Evolutionary conservation across 139 green algal genomes (phyloP).

Genomic region (Tetradesmus lagerheimii): DNA sequence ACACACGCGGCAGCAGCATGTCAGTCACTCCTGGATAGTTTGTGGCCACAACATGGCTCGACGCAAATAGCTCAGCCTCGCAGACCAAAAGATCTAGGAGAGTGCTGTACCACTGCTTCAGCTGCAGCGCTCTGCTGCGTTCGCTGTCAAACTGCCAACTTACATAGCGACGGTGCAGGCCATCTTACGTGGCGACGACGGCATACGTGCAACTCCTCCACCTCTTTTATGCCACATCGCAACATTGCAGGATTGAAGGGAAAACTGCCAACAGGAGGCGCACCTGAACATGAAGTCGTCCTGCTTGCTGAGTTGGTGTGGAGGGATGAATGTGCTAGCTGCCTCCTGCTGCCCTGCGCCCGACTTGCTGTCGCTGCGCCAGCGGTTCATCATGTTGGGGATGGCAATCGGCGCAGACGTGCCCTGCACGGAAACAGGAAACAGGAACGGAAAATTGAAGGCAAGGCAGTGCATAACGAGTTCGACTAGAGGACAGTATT

Average conservation of each 20-base stretch:
- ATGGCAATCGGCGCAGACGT: conserved; percentile 52
- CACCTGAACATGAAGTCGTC: conserved; percentile 52
- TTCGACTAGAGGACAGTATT: too few relatives aligned
- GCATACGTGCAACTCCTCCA: too few relatives aligned
- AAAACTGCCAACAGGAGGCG: neutral
- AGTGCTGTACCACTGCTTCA: neutral
- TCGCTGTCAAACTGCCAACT: too few relatives aligned
- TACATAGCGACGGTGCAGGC: too few relatives aligned
- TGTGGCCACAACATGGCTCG: too few relatives aligned
- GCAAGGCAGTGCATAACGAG: too few relatives aligned
- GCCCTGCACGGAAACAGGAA: conserved; percentile 27
- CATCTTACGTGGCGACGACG: too few relatives aligned
- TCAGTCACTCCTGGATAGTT: too few relatives aligned
- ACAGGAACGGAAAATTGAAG: too few relatives aligned
- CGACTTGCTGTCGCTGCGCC: neutral
- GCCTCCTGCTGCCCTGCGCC: neutral
- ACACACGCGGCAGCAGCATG: neutral
- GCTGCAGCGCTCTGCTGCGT: neutral
- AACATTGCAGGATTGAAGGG: too few relatives aligned
- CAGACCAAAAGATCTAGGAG: too few relatives aligned
- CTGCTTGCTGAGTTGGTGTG: conserved; percentile 52
- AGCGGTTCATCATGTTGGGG: conserved; percentile 23
- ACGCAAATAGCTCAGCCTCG: neutral
- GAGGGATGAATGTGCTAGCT: conserved; percentile 56
- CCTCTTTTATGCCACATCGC: too few relatives aligned